Conservation (phyloP, 176 grass and related monocot species). For the Bothriochloa decipiens region DNA sequence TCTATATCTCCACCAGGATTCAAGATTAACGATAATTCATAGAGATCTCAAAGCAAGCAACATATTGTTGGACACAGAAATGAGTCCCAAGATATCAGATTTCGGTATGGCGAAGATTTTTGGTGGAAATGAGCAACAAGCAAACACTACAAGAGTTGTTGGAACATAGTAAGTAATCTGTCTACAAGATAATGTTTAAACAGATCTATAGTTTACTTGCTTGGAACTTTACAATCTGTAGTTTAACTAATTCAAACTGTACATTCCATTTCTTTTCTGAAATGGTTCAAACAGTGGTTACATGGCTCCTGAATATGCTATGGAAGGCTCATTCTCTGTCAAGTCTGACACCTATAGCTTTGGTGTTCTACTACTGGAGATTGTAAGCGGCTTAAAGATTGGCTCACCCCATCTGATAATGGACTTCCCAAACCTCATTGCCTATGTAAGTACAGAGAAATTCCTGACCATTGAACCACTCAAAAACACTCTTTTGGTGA, state of each 20-base stretch:
- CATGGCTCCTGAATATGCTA: conserved; percentile 64
- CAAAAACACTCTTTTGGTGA: neutral
- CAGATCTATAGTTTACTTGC: too few relatives aligned
- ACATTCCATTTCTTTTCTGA: neutral
- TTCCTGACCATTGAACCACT: neutral
- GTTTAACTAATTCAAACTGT: conserved; percentile 7
- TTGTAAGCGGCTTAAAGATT: conserved; percentile 54
- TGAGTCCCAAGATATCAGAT: conserved; percentile 65
- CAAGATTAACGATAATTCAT: conserved; percentile 57
- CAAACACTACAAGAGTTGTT: conserved; percentile 38
- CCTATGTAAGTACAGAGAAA: conserved; percentile 35
- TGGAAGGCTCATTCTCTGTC: conserved; percentile 48
- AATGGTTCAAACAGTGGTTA: conserved; percentile 52
- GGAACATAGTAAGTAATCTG: conserved; percentile 57
- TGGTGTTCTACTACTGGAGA: conserved; percentile 58
- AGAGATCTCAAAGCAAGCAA: conserved; percentile 58
- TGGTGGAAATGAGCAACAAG: conserved; percentile 30
- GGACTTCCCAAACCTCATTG: conserved; percentile 18
- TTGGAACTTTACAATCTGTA: too few relatives aligned
- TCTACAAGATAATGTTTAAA: neutral
- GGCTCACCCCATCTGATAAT: conserved; percentile 19
- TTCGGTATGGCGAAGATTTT: conserved; percentile 64
- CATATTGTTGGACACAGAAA: conserved; percentile 51
- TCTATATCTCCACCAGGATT: conserved; percentile 67
- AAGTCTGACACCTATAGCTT: conserved; percentile 70